Base-by-base conservation (phyloP, 179 eudicot species). In the Carnegiea gigantea region DNA sequence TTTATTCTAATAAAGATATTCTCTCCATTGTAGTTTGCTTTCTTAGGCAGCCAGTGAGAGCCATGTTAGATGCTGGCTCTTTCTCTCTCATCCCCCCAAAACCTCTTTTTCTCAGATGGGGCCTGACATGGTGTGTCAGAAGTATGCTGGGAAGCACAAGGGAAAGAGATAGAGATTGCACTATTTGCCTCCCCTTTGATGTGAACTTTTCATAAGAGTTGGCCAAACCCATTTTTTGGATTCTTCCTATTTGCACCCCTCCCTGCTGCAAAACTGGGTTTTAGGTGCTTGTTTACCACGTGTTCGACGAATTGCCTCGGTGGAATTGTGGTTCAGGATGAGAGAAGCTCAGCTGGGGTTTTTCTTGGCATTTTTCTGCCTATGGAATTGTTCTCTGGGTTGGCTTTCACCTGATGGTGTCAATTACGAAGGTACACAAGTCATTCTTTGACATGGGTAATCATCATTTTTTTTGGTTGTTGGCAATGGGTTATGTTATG, bases 341-440 rank as follows among this genome's bases (percentile, higher is more conserved):
- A 54, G 77, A 9, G 76, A 78, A 60, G 20, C 77, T 72, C 81
- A 79, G 65, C 77, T 93, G 81, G 77, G 83, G 75, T 85, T 76
- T 78, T 80, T 73, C 64, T 59, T 86, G 80, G 83, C 79, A 33
- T 82, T 91, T 2, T 84, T 88, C 78, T 77, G 83, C 81, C 83
- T 88, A 23, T 89, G 86, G 87, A 79, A 28, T 84, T 85, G 65
- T 81, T 86, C 91, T 71, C n/a, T 24, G 88, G 86, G 88, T 77
- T 78, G 89, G 86, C 97, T 94, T 79, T 83, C 97, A 6, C 87
- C 98, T 54, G 87, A 86, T 85, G 98, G 98, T 60, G 93, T 94
- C 84, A 94, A 93, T 83, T 88, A 77, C 84, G 98, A 94, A 94
- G 98, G 98, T 91, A 57, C 57, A 40, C 18, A 51, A 12, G 17